Percentiles rank a stretch among this genome's conserved stretches.
Evolutionary conservation across 1,284 basidiomycete genomes (phyloP).

Genomic region (Mycena citricolor): DNA sequence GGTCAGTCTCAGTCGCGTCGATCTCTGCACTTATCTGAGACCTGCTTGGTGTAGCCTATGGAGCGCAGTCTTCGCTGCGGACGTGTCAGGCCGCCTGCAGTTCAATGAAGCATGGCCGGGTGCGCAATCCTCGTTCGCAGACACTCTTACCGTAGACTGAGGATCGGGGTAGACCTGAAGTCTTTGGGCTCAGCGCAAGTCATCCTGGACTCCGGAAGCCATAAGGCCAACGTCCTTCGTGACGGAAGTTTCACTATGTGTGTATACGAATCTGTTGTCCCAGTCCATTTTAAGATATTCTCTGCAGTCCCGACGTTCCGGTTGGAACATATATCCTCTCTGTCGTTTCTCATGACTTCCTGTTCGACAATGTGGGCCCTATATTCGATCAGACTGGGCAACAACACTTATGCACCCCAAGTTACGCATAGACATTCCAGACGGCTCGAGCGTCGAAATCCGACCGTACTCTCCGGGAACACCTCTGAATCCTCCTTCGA

Average conservation of each 20-base stretch:
- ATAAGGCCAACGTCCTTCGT: conserved; percentile 50
- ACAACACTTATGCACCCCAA: too few relatives aligned
- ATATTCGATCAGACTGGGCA: too few relatives aligned
- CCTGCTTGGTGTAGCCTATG: conserved; percentile 3
- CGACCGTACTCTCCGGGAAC: conserved; percentile 69
- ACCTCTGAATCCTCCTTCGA: conserved; percentile 59
- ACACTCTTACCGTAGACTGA: conserved; percentile 2
- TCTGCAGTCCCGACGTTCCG: conserved; percentile 57
- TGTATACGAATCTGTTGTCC: conserved; percentile 24
- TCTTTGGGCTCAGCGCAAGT: conserved; percentile 58
- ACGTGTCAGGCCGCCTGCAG: conserved; percentile 56
- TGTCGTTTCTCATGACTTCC: conserved; percentile 60
- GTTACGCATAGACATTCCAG: conserved; percentile 65
- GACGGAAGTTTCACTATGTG: conserved; percentile 69
- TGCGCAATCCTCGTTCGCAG: conserved; percentile 27
- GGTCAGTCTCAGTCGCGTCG: conserved; percentile 7
- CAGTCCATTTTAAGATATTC: conserved; percentile 19
- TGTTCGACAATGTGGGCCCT: conserved; percentile 74
- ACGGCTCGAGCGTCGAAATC: conserved; percentile 51
- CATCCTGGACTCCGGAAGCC: conserved; percentile 57
- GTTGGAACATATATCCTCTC: conserved; percentile 67
- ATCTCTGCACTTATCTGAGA: background rate
- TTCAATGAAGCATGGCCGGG: conserved; percentile 69
- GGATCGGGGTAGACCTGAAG: conserved; percentile 44
- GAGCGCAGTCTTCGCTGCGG: conserved; percentile 41